Evolutionary conservation across 106 monocot species (phyloP).

Genomic region (Chionographis japonica): DNA sequence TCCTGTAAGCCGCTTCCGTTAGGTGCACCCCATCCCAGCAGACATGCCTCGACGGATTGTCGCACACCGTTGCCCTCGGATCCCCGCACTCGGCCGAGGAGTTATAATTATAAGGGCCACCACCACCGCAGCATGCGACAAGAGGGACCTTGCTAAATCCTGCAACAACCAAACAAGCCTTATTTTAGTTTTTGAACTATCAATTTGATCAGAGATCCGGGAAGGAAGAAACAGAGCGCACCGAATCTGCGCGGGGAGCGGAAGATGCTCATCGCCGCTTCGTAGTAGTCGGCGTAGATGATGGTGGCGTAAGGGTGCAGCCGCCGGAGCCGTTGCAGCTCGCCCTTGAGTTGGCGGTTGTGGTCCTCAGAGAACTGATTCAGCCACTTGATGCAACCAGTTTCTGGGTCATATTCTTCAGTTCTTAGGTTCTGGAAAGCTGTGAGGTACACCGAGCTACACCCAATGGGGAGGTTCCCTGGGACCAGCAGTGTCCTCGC

Average conservation of each 20-base stretch:
- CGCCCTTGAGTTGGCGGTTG: not conserved
- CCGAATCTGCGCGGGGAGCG: too few species aligned
- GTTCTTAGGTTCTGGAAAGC: not conserved
- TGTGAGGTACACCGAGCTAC: not conserved
- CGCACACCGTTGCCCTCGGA: constrained; percentile 27
- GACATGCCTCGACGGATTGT: constrained; percentile 30
- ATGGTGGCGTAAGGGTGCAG: not conserved
- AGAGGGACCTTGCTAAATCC: too few species aligned
- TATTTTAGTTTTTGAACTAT: too few species aligned
- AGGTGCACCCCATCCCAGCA: constrained; percentile 63
- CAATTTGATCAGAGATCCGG: too few species aligned
- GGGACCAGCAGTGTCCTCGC: not conserved
- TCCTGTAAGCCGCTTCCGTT: constrained; percentile 41
- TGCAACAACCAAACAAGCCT: too few species aligned
- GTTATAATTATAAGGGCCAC: constrained; percentile 54
- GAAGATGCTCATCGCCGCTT: too few species aligned
- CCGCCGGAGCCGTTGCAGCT: not conserved
- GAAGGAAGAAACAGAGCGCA: too few species aligned
- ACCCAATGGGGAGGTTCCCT: constrained; percentile 1
- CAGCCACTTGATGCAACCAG: not conserved
- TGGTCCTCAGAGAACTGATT: not conserved
- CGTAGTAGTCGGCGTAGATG: too few species aligned
- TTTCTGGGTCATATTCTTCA: not conserved
- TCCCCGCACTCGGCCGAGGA: constrained; percentile 20
- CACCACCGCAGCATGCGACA: constrained; percentile 57